phyloP scores from a whole-genome alignment of 768 basidiomycete species.

The Naematelia encephala region DNA sequence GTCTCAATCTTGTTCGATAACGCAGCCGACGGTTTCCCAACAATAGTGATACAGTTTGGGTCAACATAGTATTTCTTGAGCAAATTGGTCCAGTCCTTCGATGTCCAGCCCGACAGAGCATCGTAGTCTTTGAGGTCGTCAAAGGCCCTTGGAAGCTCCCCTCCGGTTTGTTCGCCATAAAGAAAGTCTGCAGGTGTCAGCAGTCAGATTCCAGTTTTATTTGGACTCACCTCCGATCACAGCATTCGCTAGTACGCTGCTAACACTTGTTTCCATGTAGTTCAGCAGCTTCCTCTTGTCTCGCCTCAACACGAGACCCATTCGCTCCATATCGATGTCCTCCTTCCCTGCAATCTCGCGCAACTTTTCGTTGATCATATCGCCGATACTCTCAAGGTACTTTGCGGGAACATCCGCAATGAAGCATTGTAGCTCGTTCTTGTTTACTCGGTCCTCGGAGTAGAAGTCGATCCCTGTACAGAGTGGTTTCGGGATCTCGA shows the following conservation, averaged over 20 bases:
- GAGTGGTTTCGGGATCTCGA: conserved; percentile 84
- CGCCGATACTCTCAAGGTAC: conserved; percentile 68
- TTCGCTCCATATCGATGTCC: conserved; percentile 85
- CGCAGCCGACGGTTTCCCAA: conserved; percentile 81
- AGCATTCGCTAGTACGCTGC: conserved; percentile 35
- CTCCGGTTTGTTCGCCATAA: conserved; percentile 78
- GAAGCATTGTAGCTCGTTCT: conserved; percentile 70
- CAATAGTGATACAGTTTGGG: conserved; percentile 66
- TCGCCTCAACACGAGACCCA: conserved; percentile 77
- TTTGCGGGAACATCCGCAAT: conserved; percentile 79
- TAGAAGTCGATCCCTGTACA: conserved; percentile 78
- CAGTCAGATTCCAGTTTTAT: neutral
- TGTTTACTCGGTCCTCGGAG: conserved; percentile 69
- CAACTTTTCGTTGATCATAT: conserved; percentile 66
- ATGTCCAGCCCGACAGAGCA: conserved; percentile 67
- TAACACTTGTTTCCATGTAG: conserved; percentile 43
- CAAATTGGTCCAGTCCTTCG: conserved; percentile 70
- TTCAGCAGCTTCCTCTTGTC: conserved; percentile 73
- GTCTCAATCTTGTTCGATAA: conserved; percentile 76
- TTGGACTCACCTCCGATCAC: conserved; percentile 38
- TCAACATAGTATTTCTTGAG: conserved; percentile 78
- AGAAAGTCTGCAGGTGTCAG: conserved; percentile 61
- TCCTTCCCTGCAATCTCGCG: conserved; percentile 61
- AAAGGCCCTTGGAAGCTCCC: conserved; percentile 68
- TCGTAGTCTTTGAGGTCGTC: conserved; percentile 74